Base-by-base conservation (phyloP, 2,329 filamentous ascomycete genomes). In the Herpotrichia juniperi region DNA sequence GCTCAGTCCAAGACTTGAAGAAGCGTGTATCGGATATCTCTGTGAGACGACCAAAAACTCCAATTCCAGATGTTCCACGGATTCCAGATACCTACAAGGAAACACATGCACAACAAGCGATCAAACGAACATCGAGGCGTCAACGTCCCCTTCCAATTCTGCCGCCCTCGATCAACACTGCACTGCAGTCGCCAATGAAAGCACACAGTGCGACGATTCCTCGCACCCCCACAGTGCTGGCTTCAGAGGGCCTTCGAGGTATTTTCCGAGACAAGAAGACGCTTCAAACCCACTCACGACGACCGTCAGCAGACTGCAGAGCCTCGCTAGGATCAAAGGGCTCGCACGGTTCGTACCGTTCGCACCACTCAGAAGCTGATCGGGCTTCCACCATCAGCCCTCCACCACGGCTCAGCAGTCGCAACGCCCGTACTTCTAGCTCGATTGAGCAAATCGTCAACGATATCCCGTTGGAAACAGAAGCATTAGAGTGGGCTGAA, bases 21-120 rank as follows among this genome's bases (percentile, higher is more conserved):
- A 63, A 69, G 46, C 66, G 69, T 16, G 54, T 69, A 42, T 73
- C 69, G 8, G 62, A 64, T 19, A 64, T 58, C 5, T 73, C 69
- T 1, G 40, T 72, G 42, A 63, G 54, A 43, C 22, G 44, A n/a
- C 53, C 52, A 53, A 25, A 44, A 40, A 14, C 59, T 26, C 42
- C 50, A 40, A 12, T 60, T 44, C 63, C 66, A 22, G 52, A 56
- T 21, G 57, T 67, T 1, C 63, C 64, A 6, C 46, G 55, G 37
- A 62, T 71, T 12, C 63, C 66, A 7, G 46, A 55, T 25, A 30
- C 12, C 4, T 55, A 52, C 26, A 54, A 51, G 30, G 53, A 54
- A 50, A 28, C 51, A 21, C 49, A 39, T 8, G 39, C 9, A 21
- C 34, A 44, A 14, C 48, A 46, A 12, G 42, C 31, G 16, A 46